Conservation (phyloP, 1,284 basidiomycete species). For the Kwoniella shivajii region DNA sequence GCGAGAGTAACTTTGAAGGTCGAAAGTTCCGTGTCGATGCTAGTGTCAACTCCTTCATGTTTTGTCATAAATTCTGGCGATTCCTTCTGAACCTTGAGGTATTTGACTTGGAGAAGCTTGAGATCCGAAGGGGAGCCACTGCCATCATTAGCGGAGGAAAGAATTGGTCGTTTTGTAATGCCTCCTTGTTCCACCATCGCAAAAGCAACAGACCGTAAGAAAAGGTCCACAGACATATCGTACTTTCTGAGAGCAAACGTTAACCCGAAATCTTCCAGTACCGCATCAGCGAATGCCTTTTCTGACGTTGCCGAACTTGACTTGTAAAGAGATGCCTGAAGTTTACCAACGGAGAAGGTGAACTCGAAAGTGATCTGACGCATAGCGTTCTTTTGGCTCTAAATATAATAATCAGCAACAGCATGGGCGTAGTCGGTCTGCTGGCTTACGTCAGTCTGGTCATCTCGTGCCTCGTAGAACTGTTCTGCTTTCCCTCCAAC, state of each 20-base stretch:
- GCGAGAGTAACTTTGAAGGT: conserved; percentile 89
- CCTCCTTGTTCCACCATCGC: conserved; percentile 64
- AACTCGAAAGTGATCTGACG: conserved; percentile 87
- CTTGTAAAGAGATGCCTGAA: conserved; percentile 83
- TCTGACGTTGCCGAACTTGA: conserved; percentile 47
- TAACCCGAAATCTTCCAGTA: conserved; percentile 78
- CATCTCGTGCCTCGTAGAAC: conserved; percentile 76
- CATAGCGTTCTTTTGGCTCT: conserved; percentile 56
- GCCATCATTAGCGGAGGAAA: conserved; percentile 68
- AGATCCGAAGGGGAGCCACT: conserved; percentile 55
- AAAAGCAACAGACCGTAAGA: conserved; percentile 67
- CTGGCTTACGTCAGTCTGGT: conserved; percentile 62
- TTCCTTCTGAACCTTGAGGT: conserved; percentile 75
- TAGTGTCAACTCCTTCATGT: conserved; percentile 88
- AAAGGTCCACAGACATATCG: conserved; percentile 86
- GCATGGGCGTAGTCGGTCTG: background rate
- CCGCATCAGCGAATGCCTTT: conserved; percentile 69
- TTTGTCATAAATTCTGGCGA: conserved; percentile 84
- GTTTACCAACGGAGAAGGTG: conserved; percentile 81
- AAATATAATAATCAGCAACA: conserved; percentile 6
- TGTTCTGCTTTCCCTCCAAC: conserved; percentile 59
- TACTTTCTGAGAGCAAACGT: conserved; percentile 74
- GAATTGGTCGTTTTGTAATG: conserved; percentile 64
- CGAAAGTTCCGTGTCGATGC: conserved; percentile 83
- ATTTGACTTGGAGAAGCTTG: conserved; percentile 81